A percentile compares a stretch with the other conserved stretches of the same genome.
Evolutionary conservation across 2,329 filamentous ascomycete genomes (phyloP).

Genomic region (Macrophomina pseudophaseolina): DNA sequence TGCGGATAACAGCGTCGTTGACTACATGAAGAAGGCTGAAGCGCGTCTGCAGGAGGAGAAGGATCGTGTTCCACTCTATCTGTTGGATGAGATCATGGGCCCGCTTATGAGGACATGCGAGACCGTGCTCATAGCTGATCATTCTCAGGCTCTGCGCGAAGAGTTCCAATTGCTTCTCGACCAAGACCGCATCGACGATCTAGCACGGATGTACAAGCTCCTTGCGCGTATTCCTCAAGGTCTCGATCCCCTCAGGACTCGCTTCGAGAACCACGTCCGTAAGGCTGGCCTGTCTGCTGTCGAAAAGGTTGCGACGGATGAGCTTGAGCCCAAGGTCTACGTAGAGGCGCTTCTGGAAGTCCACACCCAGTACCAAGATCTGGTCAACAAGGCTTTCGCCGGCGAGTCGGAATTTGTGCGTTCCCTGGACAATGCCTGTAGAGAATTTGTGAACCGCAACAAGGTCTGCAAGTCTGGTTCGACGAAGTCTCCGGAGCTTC

Average conservation of each 20-base stretch:
- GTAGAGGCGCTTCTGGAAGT: conserved; percentile 94
- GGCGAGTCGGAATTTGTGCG: conserved; percentile 97
- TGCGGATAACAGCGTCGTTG: conserved; percentile 94
- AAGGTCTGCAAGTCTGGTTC: conserved; percentile 93
- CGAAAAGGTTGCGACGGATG: conserved; percentile 86
- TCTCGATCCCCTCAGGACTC: conserved; percentile 81
- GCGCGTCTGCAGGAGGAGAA: conserved; percentile 88
- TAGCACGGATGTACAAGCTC: conserved; percentile 94
- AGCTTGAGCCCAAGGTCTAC: conserved; percentile 93
- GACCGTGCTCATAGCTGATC: conserved; percentile 84
- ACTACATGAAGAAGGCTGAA: conserved; percentile 99
- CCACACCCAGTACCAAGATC: conserved; percentile 87
- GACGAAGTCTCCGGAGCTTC: conserved; percentile 89
- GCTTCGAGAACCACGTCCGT: conserved; percentile 90
- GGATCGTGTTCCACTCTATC: conserved; percentile 87
- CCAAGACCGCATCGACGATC: conserved; percentile 92
- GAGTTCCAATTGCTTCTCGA: conserved; percentile 95
- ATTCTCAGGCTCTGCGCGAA: conserved; percentile 83
- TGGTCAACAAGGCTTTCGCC: conserved; percentile 91
- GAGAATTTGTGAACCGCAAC: conserved; percentile 98
- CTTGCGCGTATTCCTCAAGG: conserved; percentile 89
- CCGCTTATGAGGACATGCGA: conserved; percentile 88
- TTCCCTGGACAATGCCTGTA: conserved; percentile 93
- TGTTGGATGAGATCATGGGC: conserved; percentile 86
- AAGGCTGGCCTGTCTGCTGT: conserved; percentile 88